These are phyloP conservation scores for Podospora tetraspora DNA, from an alignment of 495 filamentous ascomycete species.

Conservation along the genomic window DNA sequence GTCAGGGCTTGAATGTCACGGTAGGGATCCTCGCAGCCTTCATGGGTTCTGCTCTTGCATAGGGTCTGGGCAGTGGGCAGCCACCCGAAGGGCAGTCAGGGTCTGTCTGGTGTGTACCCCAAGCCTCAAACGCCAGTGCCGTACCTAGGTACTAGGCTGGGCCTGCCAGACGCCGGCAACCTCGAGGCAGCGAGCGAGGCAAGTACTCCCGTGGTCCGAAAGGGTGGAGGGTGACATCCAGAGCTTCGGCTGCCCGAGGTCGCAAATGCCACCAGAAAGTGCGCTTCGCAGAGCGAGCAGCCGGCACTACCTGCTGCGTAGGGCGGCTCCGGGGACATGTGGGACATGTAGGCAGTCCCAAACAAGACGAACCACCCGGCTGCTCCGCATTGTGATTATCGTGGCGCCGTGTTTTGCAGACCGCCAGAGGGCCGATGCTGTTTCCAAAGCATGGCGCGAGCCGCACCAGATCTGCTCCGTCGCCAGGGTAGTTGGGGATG, in stretches of 20 bases:
- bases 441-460: neutral
- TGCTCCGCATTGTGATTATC: neutral
- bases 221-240: constrained; percentile 9
- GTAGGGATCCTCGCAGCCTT: constrained; percentile 14
- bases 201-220: constrained; percentile 15
- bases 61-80: constrained; percentile 23
- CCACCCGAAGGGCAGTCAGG: constrained; percentile 24
- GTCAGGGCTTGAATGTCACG: constrained; percentile 24
- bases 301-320: constrained; percentile 13
- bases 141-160: constrained; percentile 4
- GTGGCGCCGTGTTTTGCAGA: neutral
- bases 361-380: neutral
- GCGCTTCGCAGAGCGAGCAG: constrained; percentile 14
- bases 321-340: neutral
- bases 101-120: constrained; percentile 15
- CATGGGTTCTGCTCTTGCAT: constrained; percentile 15
- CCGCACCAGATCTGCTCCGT: neutral
- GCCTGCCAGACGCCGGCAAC: constrained; percentile 16
- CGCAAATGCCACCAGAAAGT: constrained; percentile 3
- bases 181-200: constrained; percentile 2
- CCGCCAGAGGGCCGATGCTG: neutral
- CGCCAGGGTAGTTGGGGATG: neutral
- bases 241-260: constrained; percentile 10
- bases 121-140: constrained; percentile 21
- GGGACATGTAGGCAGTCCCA: neutral